A percentile compares a stretch with the other conserved stretches of the same genome.
These are phyloP conservation scores for Saccharomyces pastorianus DNA, from an alignment of 1,139 yeast species.

Conservation along the genomic window DNA sequence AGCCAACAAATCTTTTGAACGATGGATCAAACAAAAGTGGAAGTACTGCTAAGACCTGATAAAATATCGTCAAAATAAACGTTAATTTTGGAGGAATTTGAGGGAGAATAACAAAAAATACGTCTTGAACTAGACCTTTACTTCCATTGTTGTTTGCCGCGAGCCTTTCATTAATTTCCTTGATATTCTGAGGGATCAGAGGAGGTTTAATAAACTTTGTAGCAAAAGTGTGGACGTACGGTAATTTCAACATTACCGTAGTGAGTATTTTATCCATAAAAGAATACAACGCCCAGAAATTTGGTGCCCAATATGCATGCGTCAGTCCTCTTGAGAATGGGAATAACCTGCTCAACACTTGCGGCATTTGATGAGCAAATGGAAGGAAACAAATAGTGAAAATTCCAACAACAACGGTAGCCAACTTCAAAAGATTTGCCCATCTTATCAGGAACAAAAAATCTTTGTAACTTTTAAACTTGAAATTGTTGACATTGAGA, in stretches of 20 bases:
- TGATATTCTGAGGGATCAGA: constrained; percentile 26
- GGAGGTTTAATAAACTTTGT: constrained; percentile 27
- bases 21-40: constrained; percentile 74
- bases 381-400: constrained; percentile 75
- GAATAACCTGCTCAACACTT: constrained; percentile 62
- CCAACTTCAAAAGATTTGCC: constrained; percentile 54
- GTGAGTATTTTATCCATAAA: constrained; percentile 71
- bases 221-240: constrained; percentile 36
- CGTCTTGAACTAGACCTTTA: constrained; percentile 88
- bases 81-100: constrained; percentile 71
- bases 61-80: constrained; percentile 68
- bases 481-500: constrained; percentile 31
- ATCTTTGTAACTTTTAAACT: constrained; percentile 29
- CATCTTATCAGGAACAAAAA: constrained; percentile 44
- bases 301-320: constrained; percentile 99
- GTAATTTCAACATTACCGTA: constrained; percentile 40
- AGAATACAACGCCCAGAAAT: constrained; percentile 91
- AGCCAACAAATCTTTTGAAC: constrained; percentile 70
- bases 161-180: constrained; percentile 26
- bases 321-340: constrained; percentile 94
- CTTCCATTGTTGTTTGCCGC: constrained; percentile 45
- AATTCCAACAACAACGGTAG: constrained; percentile 53
- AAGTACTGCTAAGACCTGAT: constrained; percentile 63
- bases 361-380: constrained; percentile 58
- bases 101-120: constrained; percentile 71